Conservation (phyloP, 768 basidiomycete genomes). For the Lactifluus volemus region DNA sequence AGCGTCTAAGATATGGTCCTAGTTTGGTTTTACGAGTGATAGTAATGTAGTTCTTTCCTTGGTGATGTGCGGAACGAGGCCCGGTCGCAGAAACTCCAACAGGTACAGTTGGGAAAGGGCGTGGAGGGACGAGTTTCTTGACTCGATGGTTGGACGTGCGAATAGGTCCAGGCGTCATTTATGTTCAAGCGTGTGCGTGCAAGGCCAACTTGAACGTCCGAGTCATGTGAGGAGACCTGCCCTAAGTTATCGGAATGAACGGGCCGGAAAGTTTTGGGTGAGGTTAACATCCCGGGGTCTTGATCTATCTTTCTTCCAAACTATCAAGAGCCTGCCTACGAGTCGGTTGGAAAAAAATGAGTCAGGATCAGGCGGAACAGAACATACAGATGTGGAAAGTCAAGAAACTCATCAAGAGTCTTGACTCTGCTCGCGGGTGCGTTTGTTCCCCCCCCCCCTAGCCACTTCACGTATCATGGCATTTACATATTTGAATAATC, state of each 20-base stretch:
- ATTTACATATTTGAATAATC: conserved; percentile 23
- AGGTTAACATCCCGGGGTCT: too few relatives aligned
- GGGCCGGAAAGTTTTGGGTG: background rate
- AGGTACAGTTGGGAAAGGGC: conserved; percentile 72
- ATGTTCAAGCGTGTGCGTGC: too few relatives aligned
- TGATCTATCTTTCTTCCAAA: background rate
- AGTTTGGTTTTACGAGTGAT: conserved; percentile 68
- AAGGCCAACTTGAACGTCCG: too few relatives aligned
- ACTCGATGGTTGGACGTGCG: conserved; percentile 29
- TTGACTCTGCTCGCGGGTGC: conserved; percentile 87
- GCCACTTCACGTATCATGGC: background rate
- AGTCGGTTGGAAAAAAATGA: conserved; percentile 43
- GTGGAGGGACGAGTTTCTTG: conserved; percentile 60
- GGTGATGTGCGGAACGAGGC: conserved; percentile 66
- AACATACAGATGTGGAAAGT: conserved; percentile 98
- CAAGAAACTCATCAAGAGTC: conserved; percentile 98
- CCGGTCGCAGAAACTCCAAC: conserved; percentile 71
- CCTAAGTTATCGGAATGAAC: background rate
- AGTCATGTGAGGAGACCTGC: background rate
- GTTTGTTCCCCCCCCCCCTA: conserved; percentile 13
- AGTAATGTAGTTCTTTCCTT: conserved; percentile 77
- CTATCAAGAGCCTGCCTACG: background rate
- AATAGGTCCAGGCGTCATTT: background rate
- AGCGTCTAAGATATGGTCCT: conserved; percentile 66
- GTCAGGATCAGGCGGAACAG: conserved; percentile 82